Conservation (phyloP, 768 basidiomycete species). For the Pisolithus sp. region DNA sequence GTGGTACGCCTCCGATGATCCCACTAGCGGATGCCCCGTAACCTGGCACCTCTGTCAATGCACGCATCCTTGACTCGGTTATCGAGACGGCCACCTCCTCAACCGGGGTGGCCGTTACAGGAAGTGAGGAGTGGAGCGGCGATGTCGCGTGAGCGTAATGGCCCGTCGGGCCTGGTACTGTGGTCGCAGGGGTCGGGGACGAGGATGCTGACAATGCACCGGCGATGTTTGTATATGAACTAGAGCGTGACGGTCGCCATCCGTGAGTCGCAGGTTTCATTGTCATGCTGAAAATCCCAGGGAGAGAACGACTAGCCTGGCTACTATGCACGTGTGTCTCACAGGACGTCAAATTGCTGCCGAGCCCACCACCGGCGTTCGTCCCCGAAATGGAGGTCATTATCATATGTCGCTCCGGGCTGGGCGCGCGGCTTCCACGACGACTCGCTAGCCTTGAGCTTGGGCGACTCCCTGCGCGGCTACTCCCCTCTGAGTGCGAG, state of each 20-base stretch:
- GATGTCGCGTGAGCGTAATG: slow-evolving; percentile 10
- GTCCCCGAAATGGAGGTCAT: slow-evolving; percentile 11
- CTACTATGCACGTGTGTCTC: slow-evolving; percentile 49
- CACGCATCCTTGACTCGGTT: slow-evolving; percentile 36
- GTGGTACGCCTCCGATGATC: slow-evolving; percentile 88
- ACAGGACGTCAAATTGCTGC: slow-evolving; percentile 14
- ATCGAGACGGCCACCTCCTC: slow-evolving; percentile 4
- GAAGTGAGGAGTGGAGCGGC: background rate
- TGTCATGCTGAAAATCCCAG: slow-evolving; percentile 47
- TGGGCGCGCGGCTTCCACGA: slow-evolving; percentile 43
- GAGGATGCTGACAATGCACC: slow-evolving; percentile 6
- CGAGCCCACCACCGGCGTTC: background rate
- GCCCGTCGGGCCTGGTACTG: slow-evolving; percentile 3
- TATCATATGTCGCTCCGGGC: slow-evolving; percentile 43
- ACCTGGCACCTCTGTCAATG: slow-evolving; percentile 76
- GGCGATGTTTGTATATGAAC: slow-evolving; percentile 27
- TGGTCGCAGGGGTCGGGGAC: background rate
- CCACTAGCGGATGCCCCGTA: slow-evolving; percentile 81
- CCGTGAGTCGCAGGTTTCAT: slow-evolving; percentile 56
- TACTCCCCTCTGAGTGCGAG: slow-evolving; percentile 18
- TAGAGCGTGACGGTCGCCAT: slow-evolving; percentile 35
- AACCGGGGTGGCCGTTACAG: background rate
- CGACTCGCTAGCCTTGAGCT: slow-evolving; percentile 28
- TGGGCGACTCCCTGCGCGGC: slow-evolving; percentile 24
- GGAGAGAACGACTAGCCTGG: slow-evolving; percentile 45